Percentiles rank a stretch among this genome's conserved stretches.
phyloP scores from a whole-genome alignment of 2,329 filamentous ascomycete species.

The Aspergillus awamori region DNA sequence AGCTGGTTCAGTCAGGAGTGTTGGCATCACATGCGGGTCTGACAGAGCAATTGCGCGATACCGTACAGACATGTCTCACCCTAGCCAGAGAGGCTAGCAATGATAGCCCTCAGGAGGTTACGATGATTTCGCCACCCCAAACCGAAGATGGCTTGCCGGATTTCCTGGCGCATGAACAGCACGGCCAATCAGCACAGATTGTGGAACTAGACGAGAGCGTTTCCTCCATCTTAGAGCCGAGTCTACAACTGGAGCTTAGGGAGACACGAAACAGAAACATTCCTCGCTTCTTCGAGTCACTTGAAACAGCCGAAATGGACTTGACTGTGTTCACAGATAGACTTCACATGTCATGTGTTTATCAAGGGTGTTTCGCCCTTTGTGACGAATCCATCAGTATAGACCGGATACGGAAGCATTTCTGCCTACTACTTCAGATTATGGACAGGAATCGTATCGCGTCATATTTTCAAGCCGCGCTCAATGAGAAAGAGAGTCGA shows the following conservation, averaged over 20 bases:
- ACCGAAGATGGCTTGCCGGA: background rate
- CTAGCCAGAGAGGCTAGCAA: slow-evolving; percentile 15
- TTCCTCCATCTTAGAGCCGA: background rate
- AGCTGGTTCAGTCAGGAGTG: slow-evolving; percentile 25
- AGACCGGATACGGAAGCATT: slow-evolving; percentile 23
- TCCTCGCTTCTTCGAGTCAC: background rate
- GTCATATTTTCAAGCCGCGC: slow-evolving; percentile 22
- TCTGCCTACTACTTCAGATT: slow-evolving; percentile 25
- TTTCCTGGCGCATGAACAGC: background rate
- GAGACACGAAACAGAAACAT: background rate
- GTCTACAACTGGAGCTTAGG: too few relatives aligned
- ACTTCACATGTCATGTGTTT: slow-evolving; percentile 24
- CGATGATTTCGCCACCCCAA: background rate
- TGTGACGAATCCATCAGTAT: slow-evolving; percentile 18
- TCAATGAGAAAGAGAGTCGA: slow-evolving; percentile 21
- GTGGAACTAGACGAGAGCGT: slow-evolving; percentile 14
- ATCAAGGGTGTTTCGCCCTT: slow-evolving; percentile 23
- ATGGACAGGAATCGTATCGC: slow-evolving; percentile 23
- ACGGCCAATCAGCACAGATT: background rate
- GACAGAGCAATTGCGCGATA: slow-evolving; percentile 20
- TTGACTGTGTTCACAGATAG: slow-evolving; percentile 24
- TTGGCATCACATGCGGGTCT: slow-evolving; percentile 24
- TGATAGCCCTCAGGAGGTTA: slow-evolving; percentile 4
- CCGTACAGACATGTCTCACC: slow-evolving; percentile 23
- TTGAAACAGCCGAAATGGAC: slow-evolving; percentile 18